These are phyloP conservation scores for Venturia asperata DNA, from an alignment of 2,329 filamentous ascomycete genomes.

Conservation along the genomic window DNA sequence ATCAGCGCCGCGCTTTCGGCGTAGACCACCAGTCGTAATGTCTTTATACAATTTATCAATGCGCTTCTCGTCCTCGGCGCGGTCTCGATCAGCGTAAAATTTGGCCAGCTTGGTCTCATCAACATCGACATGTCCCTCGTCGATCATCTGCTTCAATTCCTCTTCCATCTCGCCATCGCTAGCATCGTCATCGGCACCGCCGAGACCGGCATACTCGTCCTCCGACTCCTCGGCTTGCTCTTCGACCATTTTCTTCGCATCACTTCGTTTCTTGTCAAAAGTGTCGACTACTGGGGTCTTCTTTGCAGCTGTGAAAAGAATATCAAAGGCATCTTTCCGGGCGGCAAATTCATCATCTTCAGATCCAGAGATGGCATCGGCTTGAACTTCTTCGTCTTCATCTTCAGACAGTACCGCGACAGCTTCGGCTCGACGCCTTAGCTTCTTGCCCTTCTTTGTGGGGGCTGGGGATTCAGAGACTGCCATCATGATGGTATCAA, in stretches of 20 bases:
- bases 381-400: slow-evolving; percentile 28
- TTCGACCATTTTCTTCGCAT: slow-evolving; percentile 78
- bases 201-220: slow-evolving; percentile 92
- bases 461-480: slow-evolving; percentile 59
- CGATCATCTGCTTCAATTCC: slow-evolving; percentile 80
- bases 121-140: slow-evolving; percentile 66
- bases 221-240: slow-evolving; percentile 97
- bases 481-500: slow-evolving; percentile 59
- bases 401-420: slow-evolving; percentile 39
- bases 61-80: slow-evolving; percentile 73
- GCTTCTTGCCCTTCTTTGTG: slow-evolving; percentile 49
- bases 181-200: slow-evolving; percentile 83
- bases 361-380: neutral
- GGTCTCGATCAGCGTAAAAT: slow-evolving; percentile 79
- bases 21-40: slow-evolving; percentile 79
- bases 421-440: slow-evolving; percentile 33
- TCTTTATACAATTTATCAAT: slow-evolving; percentile 90
- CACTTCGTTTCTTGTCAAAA: slow-evolving; percentile 80
- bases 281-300: slow-evolving; percentile 55
- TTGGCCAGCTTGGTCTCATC: slow-evolving; percentile 78
- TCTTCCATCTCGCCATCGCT: slow-evolving; percentile 67
- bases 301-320: slow-evolving; percentile 49
- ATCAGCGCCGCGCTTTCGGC: slow-evolving; percentile 70
- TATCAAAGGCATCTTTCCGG: slow-evolving; percentile 16
- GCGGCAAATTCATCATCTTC: slow-evolving; percentile 1